Conservation (phyloP, 2,329 filamentous ascomycete genomes). For the Xylaria hypoxylon region DNA sequence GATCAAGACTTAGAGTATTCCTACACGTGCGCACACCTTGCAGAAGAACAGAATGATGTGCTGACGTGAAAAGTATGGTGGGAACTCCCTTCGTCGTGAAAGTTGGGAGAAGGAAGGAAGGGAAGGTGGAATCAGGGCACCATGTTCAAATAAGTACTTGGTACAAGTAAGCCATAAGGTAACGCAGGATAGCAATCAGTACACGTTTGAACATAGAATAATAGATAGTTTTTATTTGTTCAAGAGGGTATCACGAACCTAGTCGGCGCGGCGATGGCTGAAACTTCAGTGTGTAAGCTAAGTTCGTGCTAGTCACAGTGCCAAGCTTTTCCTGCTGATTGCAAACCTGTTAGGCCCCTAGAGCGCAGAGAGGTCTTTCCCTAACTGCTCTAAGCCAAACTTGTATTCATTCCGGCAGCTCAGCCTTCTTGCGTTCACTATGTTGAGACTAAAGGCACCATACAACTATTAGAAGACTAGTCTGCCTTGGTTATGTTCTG, state of each 20-base stretch:
- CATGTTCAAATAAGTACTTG: neutral
- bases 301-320: neutral
- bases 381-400: neutral
- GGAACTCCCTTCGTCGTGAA: neutral
- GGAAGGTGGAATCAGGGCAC: neutral
- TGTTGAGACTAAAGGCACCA: neutral
- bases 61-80: neutral
- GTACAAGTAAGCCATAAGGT: neutral
- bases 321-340: neutral
- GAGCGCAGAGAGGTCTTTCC: neutral
- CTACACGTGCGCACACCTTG: neutral
- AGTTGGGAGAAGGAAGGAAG: conserved; percentile 12
- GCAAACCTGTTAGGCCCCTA: neutral
- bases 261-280: conserved; percentile 19
- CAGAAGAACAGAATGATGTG: neutral
- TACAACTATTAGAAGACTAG: neutral
- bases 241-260: conserved; percentile 25
- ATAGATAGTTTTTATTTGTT: neutral
- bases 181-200: neutral
- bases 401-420: neutral
- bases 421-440: neutral
- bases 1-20: neutral
- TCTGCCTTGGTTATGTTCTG: neutral
- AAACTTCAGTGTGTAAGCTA: too few relatives aligned
- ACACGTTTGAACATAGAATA: neutral